Evolutionary conservation across 768 basidiomycete genomes (phyloP), one percentile per base, ranked within the genome.

Genomic region (Suillus lakei): DNA sequence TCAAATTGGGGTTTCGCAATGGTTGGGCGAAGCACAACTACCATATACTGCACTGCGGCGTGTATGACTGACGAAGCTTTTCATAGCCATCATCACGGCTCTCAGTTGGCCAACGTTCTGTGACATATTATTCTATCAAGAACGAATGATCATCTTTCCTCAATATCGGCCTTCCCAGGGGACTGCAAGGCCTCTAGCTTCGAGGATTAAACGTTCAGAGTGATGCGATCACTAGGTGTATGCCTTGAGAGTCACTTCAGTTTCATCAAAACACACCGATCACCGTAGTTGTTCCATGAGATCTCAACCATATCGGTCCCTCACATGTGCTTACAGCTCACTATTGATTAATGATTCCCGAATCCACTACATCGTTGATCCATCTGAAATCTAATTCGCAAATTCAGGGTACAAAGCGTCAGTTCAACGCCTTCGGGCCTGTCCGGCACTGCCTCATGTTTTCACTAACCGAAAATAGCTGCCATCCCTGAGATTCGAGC

Each of bases 381-480:
- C 30, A 32, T 32, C 53, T 9, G 21, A 53, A 9, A 18, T 18
- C 32, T 34, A 5, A 13, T 54, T 54, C n/a, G 4, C 48, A 50
- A 50, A 28, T 34, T 13, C 53, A 54, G 53, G 32, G 53, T 54
- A 21, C 21, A 8, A 26, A 55, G 12, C 54, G n/a, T 34, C 34
- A 55, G n/a, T 30, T 32, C 10, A 32, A 55, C 54, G n/a, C 32
- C 28, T 53, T 53, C 16, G 6, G 48, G 48, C 15, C 23, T 15
- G 48, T 26, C 23, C 26, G 28, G 16, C 18, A 54, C 23, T 32
- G n/a, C 32, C 53, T 54, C 54, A 23, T 55, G n/a, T 55, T 36
- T 55, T 55, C 34, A 55, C 34, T 55, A 36, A 55, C 54, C 36
- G 54, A 23, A 55, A 36, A 55, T 36, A 30, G 34, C 13, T 55